Base-by-base conservation (phyloP, 106 monocot species). In the Posidonia australis region DNA sequence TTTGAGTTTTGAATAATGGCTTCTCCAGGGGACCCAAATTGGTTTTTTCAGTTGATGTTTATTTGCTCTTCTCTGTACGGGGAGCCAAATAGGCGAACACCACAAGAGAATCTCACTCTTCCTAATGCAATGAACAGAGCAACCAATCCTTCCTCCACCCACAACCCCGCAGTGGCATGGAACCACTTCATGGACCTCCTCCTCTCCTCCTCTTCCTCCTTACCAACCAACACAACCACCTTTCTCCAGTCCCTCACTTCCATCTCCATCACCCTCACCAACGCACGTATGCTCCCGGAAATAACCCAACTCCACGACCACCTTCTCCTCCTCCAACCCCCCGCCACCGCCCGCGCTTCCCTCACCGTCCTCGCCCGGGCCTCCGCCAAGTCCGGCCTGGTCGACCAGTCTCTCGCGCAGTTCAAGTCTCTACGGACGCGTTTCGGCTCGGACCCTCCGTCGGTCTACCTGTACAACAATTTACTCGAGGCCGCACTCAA, bases 401-500 rank as follows among this genome's bases (percentile, higher is more conserved):
- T 83, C 44, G 78, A 74, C 30, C 9, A 25, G 27, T 72, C 86
- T n/a, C 54, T 90, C 46, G 63, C 83, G 23, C 57, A 55, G 20
- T 77, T 91, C 49, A 63, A 41, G 5, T 83, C 86, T n/a, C 71
- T 91, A 49, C 81, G 91, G 46, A 58, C 67, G 14, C 70, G 20
- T 36, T 71, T 67, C 69, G 67, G 67, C 31, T 64, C 83, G 53
- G 18, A 16, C 28, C 72, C 71, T 48, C 83, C 82, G 16, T 69
- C 80, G n/a, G 32, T 72, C 42, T 67, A 64, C 24, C 52, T 85
- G 12, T 83, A 83, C 72, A 85, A 81, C 62, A 58, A 66, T 22
- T 80, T 92, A 53, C 19, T 88, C 13, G 71, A 74, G 56, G 61
- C 74, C 61, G 73, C 83, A 11, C 68, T 82, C 58, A 60, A 54